Base-by-base conservation (phyloP, 2,329 filamentous ascomycete genomes). In the Penicillium sp. region DNA sequence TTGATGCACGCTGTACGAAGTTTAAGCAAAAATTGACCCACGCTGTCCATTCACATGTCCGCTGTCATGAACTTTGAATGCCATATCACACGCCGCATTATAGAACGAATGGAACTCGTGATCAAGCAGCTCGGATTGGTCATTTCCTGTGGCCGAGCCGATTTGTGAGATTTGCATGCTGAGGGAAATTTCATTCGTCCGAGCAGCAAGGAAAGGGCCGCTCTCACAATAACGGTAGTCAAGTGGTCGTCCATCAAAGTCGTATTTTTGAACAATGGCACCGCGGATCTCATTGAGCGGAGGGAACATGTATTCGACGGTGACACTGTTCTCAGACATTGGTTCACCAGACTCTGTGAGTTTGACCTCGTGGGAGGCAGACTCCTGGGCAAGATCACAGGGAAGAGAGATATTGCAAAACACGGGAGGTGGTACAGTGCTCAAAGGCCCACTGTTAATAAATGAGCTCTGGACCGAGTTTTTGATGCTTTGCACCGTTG, bases 51-150 rank as follows among this genome's bases (percentile, higher is more conserved):
- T 39, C 51, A 42, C 18, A 29, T 44, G 42, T 44, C 51, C 43
- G 19, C 41, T 50, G 7, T 30, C 45, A 23, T 71, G 65, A 39
- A 74, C 53, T 50, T 69, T 60, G 55, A 75, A 74, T 23, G 73
- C 71, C 63, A 76, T 63, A 10, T 66, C 61, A 51, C 72, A 76
- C 14, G 73, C 69, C 11, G 67, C 57, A 6, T 56, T 65, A 45
- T 75, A 75, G 44, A 76, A 74, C 0, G 66, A 66, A 48, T 68
- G 60, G 48, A 75, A 75, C 10, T 66, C 56, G 1, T 56, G 49
- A 41, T 65, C 55, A 34, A 67, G 50, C 32, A 60, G 51, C 8
- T 46, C 49, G 16, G 48, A 36, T 23, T 46, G 36, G 10, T 46
- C 35, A n/a, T 41, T 47, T 13, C 58, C 51, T 11, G 57, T 46